Evolutionary conservation across 352 stramenopile species (phyloP), one percentile per base, ranked within the genome.

Genomic region (Globisporangium viniferum): DNA sequence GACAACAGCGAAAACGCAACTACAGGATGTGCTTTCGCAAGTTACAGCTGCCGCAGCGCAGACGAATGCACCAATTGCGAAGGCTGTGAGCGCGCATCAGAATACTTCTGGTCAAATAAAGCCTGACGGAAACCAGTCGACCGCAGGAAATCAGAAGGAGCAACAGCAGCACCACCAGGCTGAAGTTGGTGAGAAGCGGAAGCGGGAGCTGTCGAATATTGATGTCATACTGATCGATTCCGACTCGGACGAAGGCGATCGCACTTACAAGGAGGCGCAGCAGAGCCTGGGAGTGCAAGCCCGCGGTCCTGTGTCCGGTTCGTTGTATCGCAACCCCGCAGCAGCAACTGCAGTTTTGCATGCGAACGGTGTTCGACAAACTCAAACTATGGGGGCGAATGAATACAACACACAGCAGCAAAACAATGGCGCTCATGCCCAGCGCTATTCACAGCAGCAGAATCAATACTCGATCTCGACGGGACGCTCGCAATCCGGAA

Each of bases 191-290:
- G 71, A 62, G 31, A 90, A 90, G 59, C 79, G 81, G 9, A 90
- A 90, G 59, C 77, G 82, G 18, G 31, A 68, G 6, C 9, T 55
- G 24, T 46, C 62, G 49, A 63, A 77, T n/a, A 51, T 77, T 31
- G 84, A 93, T 63, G 72, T 90, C 33, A 91, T 93, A 33, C 74
- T 76, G 35, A 80, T 93, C 48, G 80, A 91, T 29, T 79, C 81
- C 1, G 74, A 90, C 55, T 76, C 81, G 4, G 76, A 82, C 22
- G 70, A 73, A 18, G 31, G 51, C 24, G 36, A 35, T 10, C 46
- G 33, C 5, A 0, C 27, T 2, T 27, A 59, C 20, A 44, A 48
- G 35, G 60, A 49, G n/a, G 27, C 24, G 15, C 56, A 36, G 20
- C 20, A 22, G n/a, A 46, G 22, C 12, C 44, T 60, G 12, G 29